Percentiles rank a stretch among this genome's conserved stretches.
Conservation (phyloP, 257 asterid species). For the Salvia miltiorrhiza region DNA sequence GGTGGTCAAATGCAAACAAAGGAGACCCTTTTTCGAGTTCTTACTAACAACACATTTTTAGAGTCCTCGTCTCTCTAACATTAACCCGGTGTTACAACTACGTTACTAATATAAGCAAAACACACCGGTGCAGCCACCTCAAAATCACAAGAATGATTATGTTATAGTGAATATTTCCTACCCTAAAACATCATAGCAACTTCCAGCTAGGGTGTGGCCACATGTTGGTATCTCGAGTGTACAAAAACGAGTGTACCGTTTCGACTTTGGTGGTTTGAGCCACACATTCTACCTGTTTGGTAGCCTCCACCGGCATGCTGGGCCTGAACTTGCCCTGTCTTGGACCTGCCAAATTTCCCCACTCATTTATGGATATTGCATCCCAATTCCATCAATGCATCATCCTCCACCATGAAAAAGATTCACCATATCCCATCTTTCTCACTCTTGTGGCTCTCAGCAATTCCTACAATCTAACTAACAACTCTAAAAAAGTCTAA, state of each 20-base stretch:
- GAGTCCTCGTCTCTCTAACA: not conserved
- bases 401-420: not conserved
- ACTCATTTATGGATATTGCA: slow-evolving; percentile 6
- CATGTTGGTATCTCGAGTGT: not conserved
- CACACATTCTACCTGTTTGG: slow-evolving; percentile 25
- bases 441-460: slow-evolving; percentile 17
- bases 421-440: slow-evolving; percentile 4
- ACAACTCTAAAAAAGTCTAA: slow-evolving; percentile 13
- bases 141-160: no score
- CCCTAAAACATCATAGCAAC: not conserved
- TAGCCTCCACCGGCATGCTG: not conserved
- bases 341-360: slow-evolving; percentile 12
- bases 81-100: no score
- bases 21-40: not conserved
- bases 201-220: not conserved
- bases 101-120: no score
- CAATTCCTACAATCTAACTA: slow-evolving; percentile 8
- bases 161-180: not conserved
- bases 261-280: not conserved
- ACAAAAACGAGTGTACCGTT: not conserved
- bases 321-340: slow-evolving; percentile 11
- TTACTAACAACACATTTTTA: not conserved
- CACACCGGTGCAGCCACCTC: no score
- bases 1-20: not conserved
- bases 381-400: not conserved